Evolutionary conservation across 208 protist species (phyloP).

Genomic region (Phytomonas sp.): DNA sequence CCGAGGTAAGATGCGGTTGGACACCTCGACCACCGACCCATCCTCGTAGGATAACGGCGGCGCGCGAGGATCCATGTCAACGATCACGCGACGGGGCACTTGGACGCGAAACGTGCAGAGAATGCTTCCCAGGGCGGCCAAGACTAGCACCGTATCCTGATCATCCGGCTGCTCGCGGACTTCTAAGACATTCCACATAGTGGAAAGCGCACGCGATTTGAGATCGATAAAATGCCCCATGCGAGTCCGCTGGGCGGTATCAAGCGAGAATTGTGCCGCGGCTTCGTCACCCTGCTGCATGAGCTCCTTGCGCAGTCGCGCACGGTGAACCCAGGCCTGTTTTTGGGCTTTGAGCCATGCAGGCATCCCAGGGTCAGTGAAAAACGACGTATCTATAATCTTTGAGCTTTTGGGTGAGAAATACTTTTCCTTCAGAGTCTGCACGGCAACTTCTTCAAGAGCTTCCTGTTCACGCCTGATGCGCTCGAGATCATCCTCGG

Average conservation of each 20-base stretch:
- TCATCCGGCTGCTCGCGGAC: slow-evolving; percentile 54
- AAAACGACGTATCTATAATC: slow-evolving; percentile 70
- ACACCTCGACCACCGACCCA: slow-evolving; percentile 20
- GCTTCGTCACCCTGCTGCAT: slow-evolving; percentile 1
- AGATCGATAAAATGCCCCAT: slow-evolving; percentile 71
- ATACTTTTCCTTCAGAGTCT: slow-evolving; percentile 40
- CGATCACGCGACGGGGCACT: slow-evolving; percentile 55
- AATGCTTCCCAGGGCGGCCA: slow-evolving; percentile 51
- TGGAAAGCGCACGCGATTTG: slow-evolving; percentile 58
- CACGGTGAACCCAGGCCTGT: slow-evolving; percentile 62
- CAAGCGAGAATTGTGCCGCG: slow-evolving; percentile 19
- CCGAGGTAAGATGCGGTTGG: slow-evolving; percentile 55
- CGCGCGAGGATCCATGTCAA: slow-evolving; percentile 32
- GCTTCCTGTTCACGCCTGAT: slow-evolving; percentile 38
- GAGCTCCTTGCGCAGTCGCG: slow-evolving; percentile 70
- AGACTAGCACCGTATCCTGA: slow-evolving; percentile 41
- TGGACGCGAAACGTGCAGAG: slow-evolving; percentile 60
- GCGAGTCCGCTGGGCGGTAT: slow-evolving; percentile 60
- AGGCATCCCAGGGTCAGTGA: slow-evolving; percentile 25
- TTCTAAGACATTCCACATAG: slow-evolving; percentile 75
- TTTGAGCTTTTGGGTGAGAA: slow-evolving; percentile 57
- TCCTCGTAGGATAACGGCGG: slow-evolving; percentile 10
- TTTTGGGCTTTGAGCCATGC: slow-evolving; percentile 48
- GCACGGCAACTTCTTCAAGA: slow-evolving; percentile 23
- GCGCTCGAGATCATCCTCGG: slow-evolving; percentile 42